Conservation (phyloP, 768 basidiomycete genomes). For the Baorangia bicolor region DNA sequence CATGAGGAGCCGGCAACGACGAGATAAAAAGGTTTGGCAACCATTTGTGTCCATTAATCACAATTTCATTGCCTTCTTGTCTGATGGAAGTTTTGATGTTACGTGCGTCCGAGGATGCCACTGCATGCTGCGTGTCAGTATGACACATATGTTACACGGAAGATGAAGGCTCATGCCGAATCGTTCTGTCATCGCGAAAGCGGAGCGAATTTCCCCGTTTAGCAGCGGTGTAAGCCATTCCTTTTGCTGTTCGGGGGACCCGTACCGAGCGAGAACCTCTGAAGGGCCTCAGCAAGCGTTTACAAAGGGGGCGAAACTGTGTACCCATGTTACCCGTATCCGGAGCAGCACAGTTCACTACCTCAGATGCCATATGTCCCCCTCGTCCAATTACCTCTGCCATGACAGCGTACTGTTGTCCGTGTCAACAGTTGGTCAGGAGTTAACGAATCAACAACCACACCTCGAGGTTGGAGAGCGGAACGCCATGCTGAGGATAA, state of each 20-base stretch:
- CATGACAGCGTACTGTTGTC: slow-evolving; percentile 88
- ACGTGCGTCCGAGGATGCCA: slow-evolving; percentile 93
- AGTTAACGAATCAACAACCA: slow-evolving; percentile 10
- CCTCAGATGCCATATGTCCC: slow-evolving; percentile 80
- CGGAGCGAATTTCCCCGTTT: slow-evolving; percentile 89
- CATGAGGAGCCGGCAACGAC: slow-evolving; percentile 10
- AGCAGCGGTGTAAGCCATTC: slow-evolving; percentile 87
- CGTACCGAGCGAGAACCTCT: slow-evolving; percentile 98
- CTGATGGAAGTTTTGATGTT: slow-evolving; percentile 89
- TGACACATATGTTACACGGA: slow-evolving; percentile 3
- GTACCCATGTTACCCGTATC: slow-evolving; percentile 98
- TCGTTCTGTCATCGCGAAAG: slow-evolving; percentile 97
- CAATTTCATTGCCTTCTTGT: slow-evolving; percentile 82
- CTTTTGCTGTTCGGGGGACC: slow-evolving; percentile 86
- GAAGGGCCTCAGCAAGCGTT: slow-evolving; percentile 12
- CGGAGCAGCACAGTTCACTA: slow-evolving; percentile 91
- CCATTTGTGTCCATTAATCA: slow-evolving; percentile 98
- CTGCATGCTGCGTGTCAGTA: slow-evolving; percentile 27
- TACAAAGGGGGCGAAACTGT: not conserved
- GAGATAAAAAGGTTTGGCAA: slow-evolving; percentile 27
- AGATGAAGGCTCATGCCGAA: slow-evolving; percentile 49
- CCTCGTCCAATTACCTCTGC: slow-evolving; percentile 91
- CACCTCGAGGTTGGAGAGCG: slow-evolving; percentile 93
- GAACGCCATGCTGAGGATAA: slow-evolving; percentile 86
- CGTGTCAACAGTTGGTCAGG: not conserved